Evolutionary conservation across 768 basidiomycete species (phyloP).

Genomic region (Kwoniella mangroviensis): DNA sequence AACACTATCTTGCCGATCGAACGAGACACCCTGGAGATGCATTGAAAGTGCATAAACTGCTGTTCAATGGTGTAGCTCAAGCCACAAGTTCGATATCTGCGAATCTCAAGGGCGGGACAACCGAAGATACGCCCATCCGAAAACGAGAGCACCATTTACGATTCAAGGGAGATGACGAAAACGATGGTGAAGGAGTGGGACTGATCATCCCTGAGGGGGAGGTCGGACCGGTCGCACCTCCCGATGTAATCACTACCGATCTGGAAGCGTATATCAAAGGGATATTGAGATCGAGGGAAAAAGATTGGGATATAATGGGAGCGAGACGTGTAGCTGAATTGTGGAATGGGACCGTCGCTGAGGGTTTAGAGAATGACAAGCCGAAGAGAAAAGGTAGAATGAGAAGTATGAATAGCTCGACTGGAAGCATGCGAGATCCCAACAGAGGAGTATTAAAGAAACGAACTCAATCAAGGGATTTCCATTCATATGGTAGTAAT

Average conservation of each 20-base stretch:
- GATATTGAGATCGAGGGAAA: slow-evolving; percentile 43
- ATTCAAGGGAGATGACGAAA: slow-evolving; percentile 28
- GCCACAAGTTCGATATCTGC: slow-evolving; percentile 40
- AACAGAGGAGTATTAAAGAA: slow-evolving; percentile 23
- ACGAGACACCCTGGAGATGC: slow-evolving; percentile 34
- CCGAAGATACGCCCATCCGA: slow-evolving; percentile 42
- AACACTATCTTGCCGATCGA: slow-evolving; percentile 34
- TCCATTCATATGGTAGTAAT: neutral
- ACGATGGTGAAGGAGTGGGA: slow-evolving; percentile 29
- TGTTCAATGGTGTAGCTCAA: slow-evolving; percentile 42
- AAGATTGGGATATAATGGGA: slow-evolving; percentile 48
- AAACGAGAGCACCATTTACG: slow-evolving; percentile 45
- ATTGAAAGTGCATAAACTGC: slow-evolving; percentile 35
- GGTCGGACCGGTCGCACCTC: slow-evolving; percentile 39
- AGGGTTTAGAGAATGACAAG: neutral
- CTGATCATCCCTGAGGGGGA: slow-evolving; percentile 44
- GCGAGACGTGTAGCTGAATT: slow-evolving; percentile 41
- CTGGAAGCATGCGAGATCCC: slow-evolving; percentile 3
- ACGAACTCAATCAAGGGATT: slow-evolving; percentile 27
- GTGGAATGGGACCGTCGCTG: slow-evolving; percentile 40
- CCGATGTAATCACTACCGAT: slow-evolving; percentile 50
- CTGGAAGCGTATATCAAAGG: slow-evolving; percentile 50
- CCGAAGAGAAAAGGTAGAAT: slow-evolving; percentile 11
- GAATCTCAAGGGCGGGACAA: slow-evolving; percentile 43
- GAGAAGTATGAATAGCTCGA: slow-evolving; percentile 13